These are phyloP conservation scores for Tylopilus rubrobrunneus DNA, from an alignment of 768 basidiomycete genomes.

Conservation along the genomic window DNA sequence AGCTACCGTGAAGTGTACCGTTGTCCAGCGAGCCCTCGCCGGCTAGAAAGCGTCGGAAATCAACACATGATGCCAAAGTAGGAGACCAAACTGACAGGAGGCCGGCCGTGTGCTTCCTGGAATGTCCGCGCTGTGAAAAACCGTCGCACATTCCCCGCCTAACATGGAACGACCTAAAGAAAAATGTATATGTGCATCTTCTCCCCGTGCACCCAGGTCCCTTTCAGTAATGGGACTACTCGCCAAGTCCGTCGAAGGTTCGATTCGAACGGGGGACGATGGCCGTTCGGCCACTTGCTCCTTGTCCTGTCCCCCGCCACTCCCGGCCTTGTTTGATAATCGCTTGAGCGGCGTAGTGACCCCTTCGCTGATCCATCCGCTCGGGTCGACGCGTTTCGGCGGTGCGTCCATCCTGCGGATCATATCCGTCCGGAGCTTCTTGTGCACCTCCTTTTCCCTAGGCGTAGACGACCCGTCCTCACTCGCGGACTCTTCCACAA, in stretches of 20 bases:
- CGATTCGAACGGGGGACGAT: constrained; percentile 2
- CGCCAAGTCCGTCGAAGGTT: neutral
- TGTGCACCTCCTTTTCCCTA: constrained; percentile 23
- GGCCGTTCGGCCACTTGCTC: neutral
- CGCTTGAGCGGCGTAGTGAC: constrained; percentile 24
- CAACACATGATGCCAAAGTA: neutral
- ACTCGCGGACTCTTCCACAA: constrained; percentile 18
- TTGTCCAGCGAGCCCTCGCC: constrained; percentile 4
- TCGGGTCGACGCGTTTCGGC: constrained; percentile 69
- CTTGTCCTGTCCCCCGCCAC: constrained; percentile 3
- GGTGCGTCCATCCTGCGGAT: constrained; percentile 69
- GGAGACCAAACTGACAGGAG: constrained; percentile 10
- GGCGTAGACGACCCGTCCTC: constrained; percentile 15
- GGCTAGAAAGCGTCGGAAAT: constrained; percentile 11
- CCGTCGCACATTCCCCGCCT: constrained; percentile 4
- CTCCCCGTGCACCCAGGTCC: neutral
- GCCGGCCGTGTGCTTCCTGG: neutral
- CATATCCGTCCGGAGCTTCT: constrained; percentile 61
- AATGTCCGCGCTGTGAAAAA: constrained; percentile 36
- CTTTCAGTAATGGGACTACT: neutral
- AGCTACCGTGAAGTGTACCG: neutral
- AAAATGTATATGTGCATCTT: neutral
- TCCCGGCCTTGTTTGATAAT: constrained; percentile 4
- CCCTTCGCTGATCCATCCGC: constrained; percentile 62
- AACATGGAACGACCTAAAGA: neutral